Percentiles rank a stretch among this genome's conserved stretches.
Conservation (phyloP, 495 filamentous ascomycete species). For the Xeromyces bisporus region DNA sequence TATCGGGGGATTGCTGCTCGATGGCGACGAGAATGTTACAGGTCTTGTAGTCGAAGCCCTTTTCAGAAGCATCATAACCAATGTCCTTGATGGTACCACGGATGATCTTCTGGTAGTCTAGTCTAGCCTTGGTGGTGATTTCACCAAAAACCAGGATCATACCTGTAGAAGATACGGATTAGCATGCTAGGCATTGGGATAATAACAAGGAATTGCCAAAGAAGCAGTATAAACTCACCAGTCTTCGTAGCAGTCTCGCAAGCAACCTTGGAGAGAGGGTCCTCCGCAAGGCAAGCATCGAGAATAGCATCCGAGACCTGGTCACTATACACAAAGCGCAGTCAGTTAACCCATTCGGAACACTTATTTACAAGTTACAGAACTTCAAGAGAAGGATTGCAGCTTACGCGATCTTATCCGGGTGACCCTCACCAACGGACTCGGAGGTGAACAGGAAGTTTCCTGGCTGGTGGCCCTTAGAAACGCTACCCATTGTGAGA, state of each 20-base stretch:
- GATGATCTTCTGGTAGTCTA: conserved; percentile 98
- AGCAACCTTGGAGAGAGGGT: conserved; percentile 94
- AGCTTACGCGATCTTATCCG: conserved; percentile 82
- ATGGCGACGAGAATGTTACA: conserved; percentile 97
- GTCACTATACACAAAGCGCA: conserved; percentile 34
- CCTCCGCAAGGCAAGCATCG: conserved; percentile 86
- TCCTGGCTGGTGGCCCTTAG: conserved; percentile 41
- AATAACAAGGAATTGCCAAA: too few relatives aligned
- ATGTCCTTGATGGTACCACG: conserved; percentile 94
- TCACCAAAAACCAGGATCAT: conserved; percentile 99
- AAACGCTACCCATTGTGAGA: conserved; percentile 40
- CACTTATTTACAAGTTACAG: neutral
- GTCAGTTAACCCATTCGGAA: neutral
- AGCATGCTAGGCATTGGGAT: neutral
- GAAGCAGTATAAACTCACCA: conserved; percentile 27
- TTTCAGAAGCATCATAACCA: conserved; percentile 88
- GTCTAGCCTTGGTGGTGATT: conserved; percentile 85
- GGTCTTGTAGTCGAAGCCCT: conserved; percentile 99
- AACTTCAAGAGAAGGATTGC: conserved; percentile 4
- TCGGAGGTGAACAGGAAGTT: conserved; percentile 99
- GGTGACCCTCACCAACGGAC: conserved; percentile 94
- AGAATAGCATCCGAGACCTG: conserved; percentile 97
- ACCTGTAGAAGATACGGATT: conserved; percentile 18
- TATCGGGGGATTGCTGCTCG: conserved; percentile 97
- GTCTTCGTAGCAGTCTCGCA: conserved; percentile 99